Evolutionary conservation across 176 grass and related monocot genomes (phyloP).

Genomic region (Oryza australiensis): DNA sequence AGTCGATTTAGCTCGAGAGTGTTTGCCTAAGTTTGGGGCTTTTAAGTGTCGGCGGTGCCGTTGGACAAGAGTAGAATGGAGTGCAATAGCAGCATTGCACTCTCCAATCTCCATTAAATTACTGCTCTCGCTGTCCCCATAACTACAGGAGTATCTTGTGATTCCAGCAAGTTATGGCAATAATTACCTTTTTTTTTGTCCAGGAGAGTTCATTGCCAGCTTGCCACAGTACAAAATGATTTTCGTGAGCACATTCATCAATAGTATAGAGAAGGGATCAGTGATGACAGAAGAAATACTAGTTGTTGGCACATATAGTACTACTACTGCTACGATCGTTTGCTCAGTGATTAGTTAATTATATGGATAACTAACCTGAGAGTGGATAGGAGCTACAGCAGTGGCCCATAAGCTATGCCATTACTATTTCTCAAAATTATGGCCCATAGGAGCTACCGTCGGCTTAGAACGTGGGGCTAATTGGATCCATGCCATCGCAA

Average conservation of each 20-base stretch:
- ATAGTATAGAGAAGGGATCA: not conserved
- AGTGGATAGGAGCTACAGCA: too few species aligned
- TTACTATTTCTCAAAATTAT: too few species aligned
- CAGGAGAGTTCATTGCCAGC: not conserved
- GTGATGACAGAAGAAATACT: not conserved
- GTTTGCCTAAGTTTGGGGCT: not conserved
- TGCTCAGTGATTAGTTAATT: too few species aligned
- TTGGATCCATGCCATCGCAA: too few species aligned
- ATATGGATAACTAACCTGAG: too few species aligned
- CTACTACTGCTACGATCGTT: too few species aligned
- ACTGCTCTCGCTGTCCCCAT: not conserved
- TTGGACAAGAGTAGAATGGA: constrained; percentile 27
- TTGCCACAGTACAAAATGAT: not conserved
- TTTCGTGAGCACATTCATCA: not conserved
- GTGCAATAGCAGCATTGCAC: constrained; percentile 13
- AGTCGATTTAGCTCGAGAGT: not conserved
- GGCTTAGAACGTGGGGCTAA: too few species aligned
- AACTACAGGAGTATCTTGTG: not conserved
- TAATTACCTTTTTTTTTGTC: not conserved
- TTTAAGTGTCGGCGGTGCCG: constrained; percentile 55
- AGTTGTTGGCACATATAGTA: not conserved
- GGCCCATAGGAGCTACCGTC: too few species aligned
- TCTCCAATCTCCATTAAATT: constrained; percentile 21
- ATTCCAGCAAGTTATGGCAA: not conserved
- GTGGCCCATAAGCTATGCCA: too few species aligned